Percentiles rank a stretch among this genome's conserved stretches.
Evolutionary conservation across 495 filamentous ascomycete species (phyloP).

Genomic region (Endocarpon pusillum): DNA sequence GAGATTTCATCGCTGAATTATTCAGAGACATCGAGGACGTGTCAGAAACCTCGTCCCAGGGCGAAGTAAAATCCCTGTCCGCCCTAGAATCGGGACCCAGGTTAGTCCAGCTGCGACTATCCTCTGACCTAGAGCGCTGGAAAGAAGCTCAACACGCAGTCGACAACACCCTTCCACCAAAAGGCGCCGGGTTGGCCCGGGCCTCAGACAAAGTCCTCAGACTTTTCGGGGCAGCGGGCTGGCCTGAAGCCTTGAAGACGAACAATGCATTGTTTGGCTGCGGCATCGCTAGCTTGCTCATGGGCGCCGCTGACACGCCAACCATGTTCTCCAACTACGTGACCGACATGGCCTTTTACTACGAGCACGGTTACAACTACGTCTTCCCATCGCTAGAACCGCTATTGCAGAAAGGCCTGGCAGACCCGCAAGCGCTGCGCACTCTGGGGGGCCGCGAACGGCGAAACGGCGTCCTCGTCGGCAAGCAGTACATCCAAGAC

Average conservation of each 20-base stretch:
- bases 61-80: constrained; percentile 4
- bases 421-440: constrained; percentile 9
- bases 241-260: constrained; percentile 14
- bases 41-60: constrained; percentile 1
- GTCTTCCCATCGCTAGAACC: constrained; percentile 15
- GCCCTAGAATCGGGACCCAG: constrained; percentile 4
- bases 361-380: constrained; percentile 18
- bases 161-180: constrained; percentile 29
- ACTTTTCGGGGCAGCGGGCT: constrained; percentile 6
- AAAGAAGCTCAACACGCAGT: constrained; percentile 17
- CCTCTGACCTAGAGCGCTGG: constrained; percentile 21
- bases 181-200: constrained; percentile 11
- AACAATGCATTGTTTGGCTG: constrained; percentile 15
- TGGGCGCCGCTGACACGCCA: constrained; percentile 13
- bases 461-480: constrained; percentile 8
- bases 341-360: constrained; percentile 17
- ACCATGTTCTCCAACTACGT: constrained; percentile 16
- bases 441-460: constrained; percentile 13
- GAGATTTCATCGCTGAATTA: constrained; percentile 1
- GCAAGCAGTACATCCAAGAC: constrained; percentile 13
- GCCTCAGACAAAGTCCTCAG: constrained; percentile 9
- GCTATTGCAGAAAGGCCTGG: constrained; percentile 6
- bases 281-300: constrained; percentile 11
- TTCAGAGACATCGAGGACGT: constrained; percentile 2
- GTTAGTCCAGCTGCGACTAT: constrained; percentile 6